These are phyloP conservation scores for Luvunga scandens DNA, from an alignment of 345 rosid species.

Conservation along the genomic window DNA sequence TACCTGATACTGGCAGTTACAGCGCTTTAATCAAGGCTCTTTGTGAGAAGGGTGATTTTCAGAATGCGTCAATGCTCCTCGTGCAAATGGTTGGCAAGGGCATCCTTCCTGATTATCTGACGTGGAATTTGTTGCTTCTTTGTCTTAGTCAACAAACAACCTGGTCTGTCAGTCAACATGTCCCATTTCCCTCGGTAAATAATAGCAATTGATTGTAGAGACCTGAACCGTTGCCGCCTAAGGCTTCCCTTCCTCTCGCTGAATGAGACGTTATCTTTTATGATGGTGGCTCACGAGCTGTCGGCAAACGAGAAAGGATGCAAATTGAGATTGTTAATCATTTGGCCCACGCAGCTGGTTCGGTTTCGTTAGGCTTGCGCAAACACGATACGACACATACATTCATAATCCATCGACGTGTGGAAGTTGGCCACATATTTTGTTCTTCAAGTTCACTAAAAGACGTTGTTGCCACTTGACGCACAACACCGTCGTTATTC, in stretches of 20 bases:
- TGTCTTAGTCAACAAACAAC: constrained; percentile 39
- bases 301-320: not conserved
- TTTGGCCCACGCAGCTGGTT: not conserved
- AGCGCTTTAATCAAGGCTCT: constrained; percentile 39
- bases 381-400: no score
- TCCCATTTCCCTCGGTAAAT: constrained; percentile 20
- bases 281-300: no score
- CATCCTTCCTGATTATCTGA: constrained; percentile 47
- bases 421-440: no score
- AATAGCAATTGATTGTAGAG: constrained; percentile 22
- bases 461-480: not conserved
- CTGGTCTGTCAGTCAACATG: constrained; percentile 17
- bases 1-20: constrained; percentile 47
- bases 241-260: not conserved
- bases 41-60: constrained; percentile 41
- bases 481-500: not conserved
- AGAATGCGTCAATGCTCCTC: constrained; percentile 41
- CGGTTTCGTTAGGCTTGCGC: not conserved
- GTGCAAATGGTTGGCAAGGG: constrained; percentile 57
- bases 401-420: no score
- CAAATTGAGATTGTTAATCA: not conserved
- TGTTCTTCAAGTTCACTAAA: not conserved
- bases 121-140: constrained; percentile 54
- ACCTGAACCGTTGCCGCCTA: not conserved
- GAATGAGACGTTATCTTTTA: not conserved